Base-by-base conservation (phyloP, 768 basidiomycete genomes). In the Exsudoporus frostii region DNA sequence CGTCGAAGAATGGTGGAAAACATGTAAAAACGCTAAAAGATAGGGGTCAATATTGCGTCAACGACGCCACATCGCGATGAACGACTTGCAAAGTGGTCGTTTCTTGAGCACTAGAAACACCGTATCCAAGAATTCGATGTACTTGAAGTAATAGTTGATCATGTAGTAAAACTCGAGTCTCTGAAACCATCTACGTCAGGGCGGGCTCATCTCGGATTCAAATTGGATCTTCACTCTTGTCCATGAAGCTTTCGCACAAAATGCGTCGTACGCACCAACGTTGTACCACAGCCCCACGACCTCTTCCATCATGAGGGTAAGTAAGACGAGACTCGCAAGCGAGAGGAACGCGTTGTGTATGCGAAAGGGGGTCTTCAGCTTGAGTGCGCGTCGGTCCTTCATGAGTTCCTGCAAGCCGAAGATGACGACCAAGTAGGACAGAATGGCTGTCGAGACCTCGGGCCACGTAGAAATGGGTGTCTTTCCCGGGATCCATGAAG, bases 141-240 rank as follows among this genome's bases (percentile, higher is more conserved):
- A 98, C 72, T 97, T 97, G 82, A 96, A 90, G 74, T 86, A 92
- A 75, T 98, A 97, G 76, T 98, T 97, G 76, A 97, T 74, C 77
- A 98, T 92, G 76, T 98, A 98, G 77, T 90, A 97, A 63, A 92
- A 86, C 73, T 96, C 88, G 74, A 97, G 77, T 65, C 81, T 82
- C 92, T 95, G 66, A 30, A 55, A 45, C 2, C 32, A 14, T 44
- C 46, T 44, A 19, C 43, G 42, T 48, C 38, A 59, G 54, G 42
- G 42, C 11, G 17, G 42, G 17, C 29, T 27, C 48, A 50, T 38
- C 33, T 47, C 38, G 38, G 45, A 32, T 29, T 34, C 46, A 20
- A 45, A 45, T 29, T 36, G 33, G 40, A 24, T 79, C 82, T 69
- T 56, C 62, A 94, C 93, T 61, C 84, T 78, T 34, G 94, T 94